Evolutionary conservation across 2,329 filamentous ascomycete species (phyloP).

Genomic region (Beauveria varroae): DNA sequence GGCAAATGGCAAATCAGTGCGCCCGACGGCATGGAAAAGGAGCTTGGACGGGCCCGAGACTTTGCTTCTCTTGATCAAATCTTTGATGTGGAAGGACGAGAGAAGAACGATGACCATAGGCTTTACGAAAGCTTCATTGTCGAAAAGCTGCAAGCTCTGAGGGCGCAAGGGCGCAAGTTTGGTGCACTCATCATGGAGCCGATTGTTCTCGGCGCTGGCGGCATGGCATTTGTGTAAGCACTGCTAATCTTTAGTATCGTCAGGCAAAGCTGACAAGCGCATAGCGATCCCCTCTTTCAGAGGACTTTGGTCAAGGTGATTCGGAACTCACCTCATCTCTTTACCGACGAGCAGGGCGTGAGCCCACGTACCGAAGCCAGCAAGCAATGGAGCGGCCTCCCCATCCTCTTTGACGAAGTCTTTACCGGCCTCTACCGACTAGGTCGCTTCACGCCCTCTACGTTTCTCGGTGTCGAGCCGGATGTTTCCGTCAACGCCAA

Average conservation of each 20-base stretch:
- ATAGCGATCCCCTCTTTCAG: constrained; percentile 74
- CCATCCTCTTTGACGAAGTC: constrained; percentile 78
- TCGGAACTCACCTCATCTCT: constrained; percentile 50
- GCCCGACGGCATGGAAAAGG: constrained; percentile 38
- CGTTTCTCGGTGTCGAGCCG: constrained; percentile 59
- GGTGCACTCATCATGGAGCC: constrained; percentile 77
- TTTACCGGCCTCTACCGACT: constrained; percentile 82
- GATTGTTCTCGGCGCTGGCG: constrained; percentile 71
- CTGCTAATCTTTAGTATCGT: not conserved
- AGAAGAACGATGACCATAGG: constrained; percentile 34
- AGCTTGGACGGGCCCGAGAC: constrained; percentile 35
- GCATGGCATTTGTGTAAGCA: constrained; percentile 71
- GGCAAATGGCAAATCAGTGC: constrained; percentile 60
- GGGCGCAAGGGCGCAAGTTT: constrained; percentile 54
- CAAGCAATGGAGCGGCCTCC: constrained; percentile 61
- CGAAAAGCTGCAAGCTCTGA: constrained; percentile 42
- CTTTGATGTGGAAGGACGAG: constrained; percentile 50
- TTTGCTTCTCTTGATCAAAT: constrained; percentile 46
- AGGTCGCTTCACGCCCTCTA: constrained; percentile 61
- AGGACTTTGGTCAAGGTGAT: constrained; percentile 60
- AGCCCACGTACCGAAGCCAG: constrained; percentile 13
- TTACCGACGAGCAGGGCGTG: constrained; percentile 27
- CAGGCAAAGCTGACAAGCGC: constrained; percentile 10
- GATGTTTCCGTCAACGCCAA: constrained; percentile 81
- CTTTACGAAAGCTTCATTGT: constrained; percentile 55